These are phyloP conservation scores for Coemansia sp. DNA, from an alignment of 192 early-diverging fungal species.

Conservation along the genomic window DNA sequence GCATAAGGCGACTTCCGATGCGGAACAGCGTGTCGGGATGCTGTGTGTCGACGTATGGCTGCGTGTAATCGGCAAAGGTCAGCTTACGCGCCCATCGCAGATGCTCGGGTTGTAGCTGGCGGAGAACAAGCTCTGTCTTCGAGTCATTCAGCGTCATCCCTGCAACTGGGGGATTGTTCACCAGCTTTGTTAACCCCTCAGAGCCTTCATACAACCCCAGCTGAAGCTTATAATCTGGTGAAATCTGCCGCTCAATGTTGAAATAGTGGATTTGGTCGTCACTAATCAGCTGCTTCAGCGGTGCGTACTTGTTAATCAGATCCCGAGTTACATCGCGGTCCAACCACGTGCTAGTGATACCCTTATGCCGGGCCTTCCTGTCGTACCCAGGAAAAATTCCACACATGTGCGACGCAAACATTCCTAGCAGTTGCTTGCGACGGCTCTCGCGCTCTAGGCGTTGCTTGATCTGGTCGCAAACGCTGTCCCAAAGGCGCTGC, in stretches of 20 bases:
- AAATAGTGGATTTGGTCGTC: constrained; percentile 56
- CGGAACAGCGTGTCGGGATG: constrained; percentile 55
- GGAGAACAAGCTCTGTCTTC: constrained; percentile 44
- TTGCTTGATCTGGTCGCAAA: constrained; percentile 52
- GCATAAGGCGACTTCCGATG: constrained; percentile 50
- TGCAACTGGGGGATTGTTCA: constrained; percentile 33
- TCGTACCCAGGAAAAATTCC: constrained; percentile 55
- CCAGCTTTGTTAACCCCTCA: constrained; percentile 21
- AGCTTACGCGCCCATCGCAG: constrained; percentile 55
- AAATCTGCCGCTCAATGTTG: constrained; percentile 45
- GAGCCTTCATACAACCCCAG: constrained; percentile 36
- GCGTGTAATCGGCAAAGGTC: constrained; percentile 54
- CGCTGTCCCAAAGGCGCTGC: constrained; percentile 37
- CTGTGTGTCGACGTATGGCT: constrained; percentile 52
- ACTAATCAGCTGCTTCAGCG: constrained; percentile 34
- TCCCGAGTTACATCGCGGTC: constrained; percentile 53
- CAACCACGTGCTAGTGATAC: constrained; percentile 48
- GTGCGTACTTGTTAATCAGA: constrained; percentile 54
- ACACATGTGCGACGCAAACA: constrained; percentile 54
- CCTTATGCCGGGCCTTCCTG: constrained; percentile 39
- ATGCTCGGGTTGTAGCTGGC: constrained; percentile 53
- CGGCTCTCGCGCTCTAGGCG: constrained; percentile 53
- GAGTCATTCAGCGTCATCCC: constrained; percentile 53
- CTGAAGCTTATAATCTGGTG: constrained; percentile 28
- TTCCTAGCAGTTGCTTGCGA: constrained; percentile 51